These are phyloP conservation scores for Comarum palustre DNA, from an alignment of 306 rosid species.

Conservation along the genomic window DNA sequence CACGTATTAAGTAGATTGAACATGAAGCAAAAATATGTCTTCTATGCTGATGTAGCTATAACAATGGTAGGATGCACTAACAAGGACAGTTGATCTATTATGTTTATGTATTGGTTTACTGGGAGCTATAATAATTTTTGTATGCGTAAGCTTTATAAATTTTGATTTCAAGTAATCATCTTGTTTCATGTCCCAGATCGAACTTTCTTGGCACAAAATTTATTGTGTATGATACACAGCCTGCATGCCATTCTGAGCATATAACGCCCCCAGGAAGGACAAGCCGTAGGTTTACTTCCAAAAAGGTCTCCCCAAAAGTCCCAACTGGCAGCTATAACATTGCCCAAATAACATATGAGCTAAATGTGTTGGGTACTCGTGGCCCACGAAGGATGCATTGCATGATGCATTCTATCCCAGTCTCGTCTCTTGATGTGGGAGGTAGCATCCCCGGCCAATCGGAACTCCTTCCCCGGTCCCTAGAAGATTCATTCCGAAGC, in stretches of 20 bases:
- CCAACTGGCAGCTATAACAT: constrained; percentile 87
- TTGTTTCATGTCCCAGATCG: constrained; percentile 54
- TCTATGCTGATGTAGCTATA: background rate
- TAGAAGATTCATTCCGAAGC: constrained; percentile 72
- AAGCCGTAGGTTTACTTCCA: constrained; percentile 82
- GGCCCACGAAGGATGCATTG: constrained; percentile 97
- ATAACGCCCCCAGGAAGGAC: constrained; percentile 61
- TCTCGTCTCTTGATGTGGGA: constrained; percentile 65
- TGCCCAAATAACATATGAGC: constrained; percentile 86
- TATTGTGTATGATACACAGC: constrained; percentile 81
- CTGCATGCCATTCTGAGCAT: constrained; percentile 51
- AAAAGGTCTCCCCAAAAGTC: constrained; percentile 85
- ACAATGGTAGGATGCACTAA: background rate
- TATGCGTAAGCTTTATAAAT: background rate
- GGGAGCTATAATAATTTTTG: constrained; percentile 1
- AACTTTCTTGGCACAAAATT: constrained; percentile 93
- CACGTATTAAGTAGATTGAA: background rate
- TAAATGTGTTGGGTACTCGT: constrained; percentile 85
- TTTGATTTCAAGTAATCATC: background rate
- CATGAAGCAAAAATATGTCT: background rate
- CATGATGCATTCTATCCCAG: constrained; percentile 80
- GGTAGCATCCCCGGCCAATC: constrained; percentile 73
- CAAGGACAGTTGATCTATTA: constrained; percentile 3
- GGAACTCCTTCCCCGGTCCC: constrained; percentile 58
- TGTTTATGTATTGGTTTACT: background rate